Conservation (phyloP, 2,329 filamentous ascomycete species). For the Aspergillus sp. region DNA sequence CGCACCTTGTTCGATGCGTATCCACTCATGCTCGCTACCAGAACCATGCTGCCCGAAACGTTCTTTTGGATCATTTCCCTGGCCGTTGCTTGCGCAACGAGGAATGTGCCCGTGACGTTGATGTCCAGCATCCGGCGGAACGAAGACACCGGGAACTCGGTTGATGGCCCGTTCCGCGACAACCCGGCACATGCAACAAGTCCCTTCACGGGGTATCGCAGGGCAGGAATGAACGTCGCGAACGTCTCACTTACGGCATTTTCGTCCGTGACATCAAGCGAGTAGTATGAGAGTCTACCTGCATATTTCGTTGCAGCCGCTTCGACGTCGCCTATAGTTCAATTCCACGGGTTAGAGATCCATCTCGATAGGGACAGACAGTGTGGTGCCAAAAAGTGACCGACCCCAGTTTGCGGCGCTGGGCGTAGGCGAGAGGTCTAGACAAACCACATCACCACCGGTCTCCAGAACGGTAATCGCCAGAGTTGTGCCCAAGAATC, state of each 20-base stretch:
- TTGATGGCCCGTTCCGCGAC: too few species aligned
- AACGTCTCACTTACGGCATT: neutral
- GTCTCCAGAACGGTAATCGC: neutral
- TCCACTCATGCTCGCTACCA: neutral
- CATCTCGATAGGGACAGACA: neutral
- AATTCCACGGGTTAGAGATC: neutral
- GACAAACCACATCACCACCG: neutral
- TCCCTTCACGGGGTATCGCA: neutral
- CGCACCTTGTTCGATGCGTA: neutral
- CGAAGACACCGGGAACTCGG: neutral
- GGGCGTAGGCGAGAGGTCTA: neutral
- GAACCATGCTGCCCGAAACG: neutral
- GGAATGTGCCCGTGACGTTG: neutral
- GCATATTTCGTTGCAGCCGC: neutral
- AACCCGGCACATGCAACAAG: neutral
- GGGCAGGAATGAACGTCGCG: neutral
- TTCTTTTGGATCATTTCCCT: neutral
- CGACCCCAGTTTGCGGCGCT: neutral
- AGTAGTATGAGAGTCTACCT: neutral
- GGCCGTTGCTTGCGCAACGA: neutral
- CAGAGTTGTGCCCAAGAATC: neutral
- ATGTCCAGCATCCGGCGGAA: neutral
- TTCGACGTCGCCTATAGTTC: neutral
- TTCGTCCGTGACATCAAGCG: neutral
- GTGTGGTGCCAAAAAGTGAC: neutral